phyloP scores from a whole-genome alignment of 2,329 filamentous ascomycete species.

The Paraconiothyrium brasiliense region DNA sequence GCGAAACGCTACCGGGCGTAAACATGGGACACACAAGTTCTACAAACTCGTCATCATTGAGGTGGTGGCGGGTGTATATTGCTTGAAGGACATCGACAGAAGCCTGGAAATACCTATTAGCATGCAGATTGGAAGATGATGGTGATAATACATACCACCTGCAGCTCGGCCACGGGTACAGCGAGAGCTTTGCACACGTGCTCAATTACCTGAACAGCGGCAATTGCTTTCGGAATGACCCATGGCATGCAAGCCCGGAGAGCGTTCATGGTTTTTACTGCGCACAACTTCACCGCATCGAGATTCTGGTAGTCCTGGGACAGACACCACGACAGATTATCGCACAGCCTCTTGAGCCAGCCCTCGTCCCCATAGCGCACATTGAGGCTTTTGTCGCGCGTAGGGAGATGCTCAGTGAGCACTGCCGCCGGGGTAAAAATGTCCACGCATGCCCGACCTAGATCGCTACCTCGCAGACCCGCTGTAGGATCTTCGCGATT shows the following conservation, averaged over 20 bases:
- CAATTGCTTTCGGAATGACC: slow-evolving; percentile 85
- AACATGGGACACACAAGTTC: slow-evolving; percentile 84
- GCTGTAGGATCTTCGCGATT: slow-evolving; percentile 88
- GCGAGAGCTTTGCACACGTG: slow-evolving; percentile 51
- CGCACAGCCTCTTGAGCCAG: slow-evolving; percentile 82
- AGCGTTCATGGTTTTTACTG: slow-evolving; percentile 78
- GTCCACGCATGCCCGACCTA: slow-evolving; percentile 91
- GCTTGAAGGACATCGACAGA: slow-evolving; percentile 85
- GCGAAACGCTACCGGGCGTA: slow-evolving; percentile 71
- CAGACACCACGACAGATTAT: slow-evolving; percentile 78
- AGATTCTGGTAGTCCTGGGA: slow-evolving; percentile 71
- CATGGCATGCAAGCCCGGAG: slow-evolving; percentile 84
- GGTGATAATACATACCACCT: slow-evolving; percentile 38
- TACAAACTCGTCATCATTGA: slow-evolving; percentile 80
- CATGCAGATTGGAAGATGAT: background rate
- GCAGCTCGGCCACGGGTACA: slow-evolving; percentile 46
- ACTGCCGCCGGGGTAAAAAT: slow-evolving; percentile 86
- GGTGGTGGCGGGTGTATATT: slow-evolving; percentile 77
- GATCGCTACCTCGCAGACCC: slow-evolving; percentile 79
- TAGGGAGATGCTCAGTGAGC: slow-evolving; percentile 78
- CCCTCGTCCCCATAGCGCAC: slow-evolving; percentile 83
- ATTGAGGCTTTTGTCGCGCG: slow-evolving; percentile 72
- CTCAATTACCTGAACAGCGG: slow-evolving; percentile 58
- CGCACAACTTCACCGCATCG: slow-evolving; percentile 73
- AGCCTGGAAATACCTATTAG: slow-evolving; percentile 41